Conservation (phyloP, 2,329 filamentous ascomycete species). For the Ophiosphaerella korrae region DNA sequence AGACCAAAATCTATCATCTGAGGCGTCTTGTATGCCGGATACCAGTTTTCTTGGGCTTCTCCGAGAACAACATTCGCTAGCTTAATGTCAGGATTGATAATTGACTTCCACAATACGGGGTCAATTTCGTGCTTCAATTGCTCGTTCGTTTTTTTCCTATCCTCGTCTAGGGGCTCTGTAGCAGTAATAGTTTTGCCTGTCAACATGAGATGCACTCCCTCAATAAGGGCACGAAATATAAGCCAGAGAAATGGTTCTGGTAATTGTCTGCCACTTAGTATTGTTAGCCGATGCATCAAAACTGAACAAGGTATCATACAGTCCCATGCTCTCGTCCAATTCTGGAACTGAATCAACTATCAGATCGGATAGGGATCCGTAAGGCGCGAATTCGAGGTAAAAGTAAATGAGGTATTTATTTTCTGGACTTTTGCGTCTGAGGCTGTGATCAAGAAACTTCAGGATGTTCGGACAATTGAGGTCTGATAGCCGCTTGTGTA, state of each 20-base stretch:
- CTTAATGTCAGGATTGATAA: slow-evolving; percentile 10
- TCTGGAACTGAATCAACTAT: not conserved
- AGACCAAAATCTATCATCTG: slow-evolving; percentile 5
- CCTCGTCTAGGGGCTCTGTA: not conserved
- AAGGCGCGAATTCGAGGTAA: slow-evolving; percentile 1
- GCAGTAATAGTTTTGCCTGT: not conserved
- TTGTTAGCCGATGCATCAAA: not conserved
- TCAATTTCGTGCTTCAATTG: not conserved
- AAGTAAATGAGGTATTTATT: not conserved
- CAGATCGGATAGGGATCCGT: not conserved
- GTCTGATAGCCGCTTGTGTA: not conserved
- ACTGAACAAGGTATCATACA: not conserved
- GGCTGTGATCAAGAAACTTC: not conserved
- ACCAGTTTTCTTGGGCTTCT: not conserved
- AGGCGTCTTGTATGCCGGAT: slow-evolving; percentile 4
- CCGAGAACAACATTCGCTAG: slow-evolving; percentile 4
- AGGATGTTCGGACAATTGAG: not conserved
- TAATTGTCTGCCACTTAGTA: not conserved
- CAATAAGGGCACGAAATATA: slow-evolving; percentile 8
- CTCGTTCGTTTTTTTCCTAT: not conserved
- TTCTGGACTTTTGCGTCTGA: not conserved
- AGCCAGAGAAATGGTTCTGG: slow-evolving; percentile 12
- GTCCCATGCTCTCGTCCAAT: not conserved
- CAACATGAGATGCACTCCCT: slow-evolving; percentile 1
- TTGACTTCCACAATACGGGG: not conserved